Evolutionary conservation across 75 land plant species (phyloP), one percentile per base, ranked within the genome.

Genomic region (Pinus albicaulis): DNA sequence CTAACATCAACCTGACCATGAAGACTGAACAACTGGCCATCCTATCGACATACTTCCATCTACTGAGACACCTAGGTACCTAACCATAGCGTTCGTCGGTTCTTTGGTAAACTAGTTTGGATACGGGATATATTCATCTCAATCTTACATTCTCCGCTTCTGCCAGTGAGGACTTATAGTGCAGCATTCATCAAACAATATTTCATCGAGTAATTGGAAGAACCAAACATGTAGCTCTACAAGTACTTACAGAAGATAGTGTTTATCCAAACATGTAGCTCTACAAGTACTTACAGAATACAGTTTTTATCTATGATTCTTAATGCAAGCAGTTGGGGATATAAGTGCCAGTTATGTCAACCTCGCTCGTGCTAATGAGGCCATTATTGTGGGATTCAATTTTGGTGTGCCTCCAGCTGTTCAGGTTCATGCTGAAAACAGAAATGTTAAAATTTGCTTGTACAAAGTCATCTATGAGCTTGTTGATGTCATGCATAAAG

Each of bases 391-490:
- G 19, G 99, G 98, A 22, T 98, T 98, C 84, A 98, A 98, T 84
- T 91, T 95, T 12, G 83, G 82, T 76, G 87, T 84, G 44, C 90
- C 91, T 76, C 82, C 94, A 22, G 84, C 93, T 66, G 92, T 95
- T 19, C 90, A 91, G 83, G 80, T 79, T 24, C 80, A 89, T 77
- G 98, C 96, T 31, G 96, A 92, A 11, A 82, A 76, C 23, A 87
- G 88, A 82, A 93, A 90, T 68, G 91, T 98, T 48, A 95, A 98
- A 77, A 92, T 98, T 68, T 86, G 98, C 59, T 23, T 88, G 38
- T 98, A 98, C 76, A 92, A 76, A 80, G 91, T 98, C 55, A 95
- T 98, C 52, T 98, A 98, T 81, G 99, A 98, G 1, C 89, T 98
- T 63, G 84, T 98, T 73, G 99, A 98, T 87, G 99, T 92, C 76